phyloP scores from a whole-genome alignment of 1,284 basidiomycete genomes.

The Cutaneotrichosporon sp. region DNA sequence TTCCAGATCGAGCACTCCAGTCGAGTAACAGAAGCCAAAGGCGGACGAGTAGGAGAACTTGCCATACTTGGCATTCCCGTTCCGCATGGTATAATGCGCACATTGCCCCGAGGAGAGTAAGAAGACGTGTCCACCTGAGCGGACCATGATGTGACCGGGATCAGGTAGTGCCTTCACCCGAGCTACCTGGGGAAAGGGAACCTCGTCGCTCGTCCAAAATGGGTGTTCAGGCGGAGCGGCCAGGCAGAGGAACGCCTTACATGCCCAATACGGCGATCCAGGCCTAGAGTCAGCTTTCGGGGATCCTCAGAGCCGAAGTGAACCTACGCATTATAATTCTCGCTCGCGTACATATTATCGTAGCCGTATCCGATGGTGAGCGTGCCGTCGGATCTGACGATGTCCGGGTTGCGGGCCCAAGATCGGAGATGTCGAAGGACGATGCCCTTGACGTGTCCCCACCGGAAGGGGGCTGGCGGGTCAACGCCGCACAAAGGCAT shows the following conservation, averaged over 20 bases:
- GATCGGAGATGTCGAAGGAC: slow-evolving; percentile 67
- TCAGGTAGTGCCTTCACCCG: slow-evolving; percentile 56
- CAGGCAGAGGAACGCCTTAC: slow-evolving; percentile 69
- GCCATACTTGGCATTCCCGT: slow-evolving; percentile 70
- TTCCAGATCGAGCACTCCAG: slow-evolving; percentile 63
- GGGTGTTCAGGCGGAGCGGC: slow-evolving; percentile 61
- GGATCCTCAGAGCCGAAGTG: slow-evolving; percentile 50
- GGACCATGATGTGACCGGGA: slow-evolving; percentile 63
- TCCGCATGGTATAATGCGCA: slow-evolving; percentile 70
- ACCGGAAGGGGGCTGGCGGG: slow-evolving; percentile 60
- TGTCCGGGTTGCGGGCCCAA: slow-evolving; percentile 58
- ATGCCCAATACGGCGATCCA: slow-evolving; percentile 71
- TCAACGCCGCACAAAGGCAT: slow-evolving; percentile 65
- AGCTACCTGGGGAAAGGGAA: slow-evolving; percentile 55
- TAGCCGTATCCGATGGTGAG: slow-evolving; percentile 62
- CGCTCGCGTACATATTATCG: slow-evolving; percentile 5
- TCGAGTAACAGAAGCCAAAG: slow-evolving; percentile 70
- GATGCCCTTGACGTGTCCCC: slow-evolving; percentile 68
- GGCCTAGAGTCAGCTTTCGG: slow-evolving; percentile 72
- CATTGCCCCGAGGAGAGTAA: slow-evolving; percentile 70
- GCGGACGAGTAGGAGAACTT: slow-evolving; percentile 68
- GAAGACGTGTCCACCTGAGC: slow-evolving; percentile 58
- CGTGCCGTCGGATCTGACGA: slow-evolving; percentile 59
- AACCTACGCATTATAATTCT: slow-evolving; percentile 5
- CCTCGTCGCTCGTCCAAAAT: slow-evolving; percentile 64